A percentile compares a stretch with the other conserved stretches of the same genome.
These are phyloP conservation scores for Podospora tetraspora DNA, from an alignment of 495 filamentous ascomycete species.

Conservation along the genomic window DNA sequence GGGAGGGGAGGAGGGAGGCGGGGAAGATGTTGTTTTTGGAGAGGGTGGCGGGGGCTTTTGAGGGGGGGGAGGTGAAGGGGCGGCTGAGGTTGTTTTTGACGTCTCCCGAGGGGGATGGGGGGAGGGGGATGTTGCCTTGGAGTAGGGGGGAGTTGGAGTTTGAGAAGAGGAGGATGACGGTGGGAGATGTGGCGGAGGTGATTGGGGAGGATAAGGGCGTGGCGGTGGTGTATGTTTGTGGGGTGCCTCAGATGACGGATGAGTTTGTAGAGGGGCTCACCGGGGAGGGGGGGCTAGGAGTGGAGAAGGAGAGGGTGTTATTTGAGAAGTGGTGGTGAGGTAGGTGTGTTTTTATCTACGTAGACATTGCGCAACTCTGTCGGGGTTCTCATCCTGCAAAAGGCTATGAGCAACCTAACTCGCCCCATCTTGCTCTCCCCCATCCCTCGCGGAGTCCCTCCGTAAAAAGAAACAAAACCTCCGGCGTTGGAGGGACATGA, in stretches of 20 bases:
- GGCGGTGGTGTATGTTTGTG: slow-evolving; percentile 72
- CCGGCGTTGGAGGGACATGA: too few species aligned
- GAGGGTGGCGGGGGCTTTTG: slow-evolving; percentile 35
- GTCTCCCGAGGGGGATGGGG: neutral
- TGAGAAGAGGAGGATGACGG: slow-evolving; percentile 44
- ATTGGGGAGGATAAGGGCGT: slow-evolving; percentile 43
- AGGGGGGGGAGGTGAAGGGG: slow-evolving; percentile 23
- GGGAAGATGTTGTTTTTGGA: slow-evolving; percentile 41
- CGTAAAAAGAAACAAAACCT: neutral
- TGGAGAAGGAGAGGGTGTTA: slow-evolving; percentile 54
- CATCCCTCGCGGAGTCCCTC: neutral
- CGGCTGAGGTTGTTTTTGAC: slow-evolving; percentile 35
- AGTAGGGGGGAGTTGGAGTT: slow-evolving; percentile 34
- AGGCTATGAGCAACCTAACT: neutral
- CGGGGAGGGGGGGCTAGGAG: slow-evolving; percentile 44
- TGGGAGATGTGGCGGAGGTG: slow-evolving; percentile 45
- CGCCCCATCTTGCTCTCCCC: neutral
- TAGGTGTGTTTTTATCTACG: neutral
- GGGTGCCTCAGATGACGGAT: slow-evolving; percentile 76
- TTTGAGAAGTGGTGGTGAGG: slow-evolving; percentile 85
- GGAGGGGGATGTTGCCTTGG: slow-evolving; percentile 13
- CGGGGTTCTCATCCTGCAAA: neutral
- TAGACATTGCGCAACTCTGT: too few species aligned
- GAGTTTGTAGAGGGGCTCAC: slow-evolving; percentile 55
- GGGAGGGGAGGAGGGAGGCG: slow-evolving; percentile 15